phyloP scores from a whole-genome alignment of 2,329 filamentous ascomycete genomes.

The Coniochaeta prunicola region DNA sequence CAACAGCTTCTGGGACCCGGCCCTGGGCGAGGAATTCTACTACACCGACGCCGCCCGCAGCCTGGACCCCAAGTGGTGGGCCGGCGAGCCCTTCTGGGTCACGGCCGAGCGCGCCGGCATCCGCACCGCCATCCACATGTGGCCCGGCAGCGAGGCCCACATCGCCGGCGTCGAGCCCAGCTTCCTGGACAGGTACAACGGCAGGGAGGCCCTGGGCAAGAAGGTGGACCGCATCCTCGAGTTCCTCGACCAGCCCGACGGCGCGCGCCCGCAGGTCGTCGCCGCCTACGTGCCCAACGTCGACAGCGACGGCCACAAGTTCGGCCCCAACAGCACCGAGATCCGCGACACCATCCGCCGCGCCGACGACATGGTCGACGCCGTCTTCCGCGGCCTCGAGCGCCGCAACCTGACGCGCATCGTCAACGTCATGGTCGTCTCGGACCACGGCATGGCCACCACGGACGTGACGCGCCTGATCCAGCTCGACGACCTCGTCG shows the following conservation, averaged over 20 bases:
- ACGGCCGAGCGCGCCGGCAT: constrained; percentile 81
- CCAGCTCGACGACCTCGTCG: constrained; percentile 84
- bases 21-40: constrained; percentile 70
- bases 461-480: constrained; percentile 74
- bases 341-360: constrained; percentile 68
- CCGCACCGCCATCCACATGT: constrained; percentile 88
- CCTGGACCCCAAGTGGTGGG: constrained; percentile 89
- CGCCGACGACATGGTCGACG: constrained; percentile 78
- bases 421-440: constrained; percentile 93
- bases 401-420: constrained; percentile 78
- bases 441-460: constrained; percentile 96
- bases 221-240: constrained; percentile 77
- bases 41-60: constrained; percentile 73
- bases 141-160: constrained; percentile 91
- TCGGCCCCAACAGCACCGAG: constrained; percentile 91
- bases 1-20: constrained; percentile 90
- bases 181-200: constrained; percentile 80
- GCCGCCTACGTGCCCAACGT: constrained; percentile 93
- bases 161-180: constrained; percentile 68
- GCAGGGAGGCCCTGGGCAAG: constrained; percentile 60
- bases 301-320: constrained; percentile 78
- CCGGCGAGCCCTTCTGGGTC: constrained; percentile 87
- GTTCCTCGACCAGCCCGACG: constrained; percentile 77
- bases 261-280: constrained; percentile 78
- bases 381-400: constrained; percentile 69